A percentile compares a stretch with the other conserved stretches of the same genome.
Conservation (phyloP, 345 rosid genomes). For the Euphorbia tirucalli region DNA sequence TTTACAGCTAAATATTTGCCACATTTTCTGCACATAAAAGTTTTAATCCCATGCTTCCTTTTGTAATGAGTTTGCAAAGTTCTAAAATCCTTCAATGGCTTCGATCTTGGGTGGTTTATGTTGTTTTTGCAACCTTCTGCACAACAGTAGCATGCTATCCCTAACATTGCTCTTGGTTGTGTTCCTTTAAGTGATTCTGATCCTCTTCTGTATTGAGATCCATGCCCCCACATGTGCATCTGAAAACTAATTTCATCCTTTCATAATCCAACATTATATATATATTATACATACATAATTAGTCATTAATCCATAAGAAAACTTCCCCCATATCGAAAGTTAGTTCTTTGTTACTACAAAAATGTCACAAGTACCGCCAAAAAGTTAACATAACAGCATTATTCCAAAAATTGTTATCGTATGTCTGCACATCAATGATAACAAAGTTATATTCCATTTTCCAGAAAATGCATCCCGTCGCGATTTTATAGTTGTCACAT, state of each 20-base stretch:
- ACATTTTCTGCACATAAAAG: constrained; percentile 68
- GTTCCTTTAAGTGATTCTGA: constrained; percentile 71
- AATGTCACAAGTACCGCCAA: no score
- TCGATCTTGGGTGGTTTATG: constrained; percentile 66
- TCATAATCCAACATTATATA: no score
- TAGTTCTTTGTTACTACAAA: no score
- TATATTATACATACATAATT: no score
- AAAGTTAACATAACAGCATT: no score
- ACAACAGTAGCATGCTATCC: constrained; percentile 87
- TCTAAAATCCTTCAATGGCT: constrained; percentile 79
- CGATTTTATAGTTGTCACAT: no score
- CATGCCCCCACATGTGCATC: constrained; percentile 99
- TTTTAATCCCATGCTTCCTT: constrained; percentile 74
- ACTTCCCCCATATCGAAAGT: no score
- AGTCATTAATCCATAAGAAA: no score
- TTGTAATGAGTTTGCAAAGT: constrained; percentile 85
- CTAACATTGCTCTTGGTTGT: constrained; percentile 64
- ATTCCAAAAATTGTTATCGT: no score
- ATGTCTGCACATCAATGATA: no score
- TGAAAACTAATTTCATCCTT: constrained; percentile 8
- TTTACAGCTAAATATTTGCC: constrained; percentile 79
- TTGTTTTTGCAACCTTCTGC: constrained; percentile 82
- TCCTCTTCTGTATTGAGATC: constrained; percentile 77
- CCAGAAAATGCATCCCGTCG: no score
- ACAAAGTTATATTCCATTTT: no score